Conservation (phyloP, 495 filamentous ascomycete genomes). For the Aspergillus wentii region DNA sequence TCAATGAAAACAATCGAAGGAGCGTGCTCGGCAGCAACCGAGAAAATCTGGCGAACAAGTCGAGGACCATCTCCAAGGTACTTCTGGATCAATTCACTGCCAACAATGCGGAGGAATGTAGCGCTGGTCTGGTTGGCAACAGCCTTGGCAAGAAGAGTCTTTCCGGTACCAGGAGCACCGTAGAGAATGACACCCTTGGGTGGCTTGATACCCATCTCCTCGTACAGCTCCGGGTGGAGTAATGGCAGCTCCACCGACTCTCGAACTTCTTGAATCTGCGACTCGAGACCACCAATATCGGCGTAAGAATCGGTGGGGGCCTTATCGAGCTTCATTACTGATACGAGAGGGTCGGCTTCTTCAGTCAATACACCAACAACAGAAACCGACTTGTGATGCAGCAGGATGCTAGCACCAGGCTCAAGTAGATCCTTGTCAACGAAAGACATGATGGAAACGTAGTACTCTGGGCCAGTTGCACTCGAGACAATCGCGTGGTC, state of each 20-base stretch:
- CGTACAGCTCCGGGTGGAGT: constrained; percentile 95
- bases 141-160: constrained; percentile 94
- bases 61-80: constrained; percentile 96
- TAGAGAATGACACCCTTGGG: constrained; percentile 99
- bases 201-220: constrained; percentile 99
- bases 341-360: constrained; percentile 92
- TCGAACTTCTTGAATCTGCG: constrained; percentile 95
- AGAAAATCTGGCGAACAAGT: constrained; percentile 94
- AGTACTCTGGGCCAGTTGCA: constrained; percentile 97
- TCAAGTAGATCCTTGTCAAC: constrained; percentile 98
- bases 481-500: constrained; percentile 98
- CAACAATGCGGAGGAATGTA: constrained; percentile 96
- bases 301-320: constrained; percentile 97
- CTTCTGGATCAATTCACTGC: constrained; percentile 97
- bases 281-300: constrained; percentile 93
- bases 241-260: constrained; percentile 96
- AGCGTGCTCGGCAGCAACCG: constrained; percentile 92
- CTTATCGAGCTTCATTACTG: constrained; percentile 99
- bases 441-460: constrained; percentile 99
- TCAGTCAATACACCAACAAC: constrained; percentile 97
- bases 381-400: constrained; percentile 97
- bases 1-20: constrained; percentile 99
- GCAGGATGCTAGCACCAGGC: constrained; percentile 88
- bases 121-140: constrained; percentile 98
- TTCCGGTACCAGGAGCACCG: constrained; percentile 94